phyloP scores from a whole-genome alignment of 441 rosid genomes.

The Adansonia gregorii region DNA sequence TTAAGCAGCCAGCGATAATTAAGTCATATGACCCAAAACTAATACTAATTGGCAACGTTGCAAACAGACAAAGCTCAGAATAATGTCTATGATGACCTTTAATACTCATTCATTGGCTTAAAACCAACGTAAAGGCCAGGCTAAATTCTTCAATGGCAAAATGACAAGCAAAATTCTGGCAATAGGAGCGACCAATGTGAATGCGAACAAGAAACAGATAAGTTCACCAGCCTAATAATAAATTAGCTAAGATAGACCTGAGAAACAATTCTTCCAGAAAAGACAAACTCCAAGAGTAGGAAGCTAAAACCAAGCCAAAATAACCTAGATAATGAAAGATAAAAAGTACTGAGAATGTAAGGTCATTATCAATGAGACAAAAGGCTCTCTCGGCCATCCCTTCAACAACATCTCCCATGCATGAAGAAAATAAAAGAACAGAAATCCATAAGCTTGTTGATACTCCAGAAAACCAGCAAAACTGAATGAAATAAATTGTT shows the following conservation, averaged over 20 bases:
- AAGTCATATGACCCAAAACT: background rate
- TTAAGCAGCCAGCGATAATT: background rate
- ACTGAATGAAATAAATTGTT: slow-evolving; percentile 24
- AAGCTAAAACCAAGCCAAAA: slow-evolving; percentile 18
- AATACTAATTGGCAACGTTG: background rate
- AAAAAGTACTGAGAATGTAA: background rate
- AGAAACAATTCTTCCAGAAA: slow-evolving; percentile 18
- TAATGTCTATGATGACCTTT: background rate
- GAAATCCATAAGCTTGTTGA: slow-evolving; percentile 12
- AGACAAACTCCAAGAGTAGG: background rate
- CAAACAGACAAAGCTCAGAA: background rate
- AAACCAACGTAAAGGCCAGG: background rate
- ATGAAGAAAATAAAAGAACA: slow-evolving; percentile 19
- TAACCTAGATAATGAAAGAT: slow-evolving; percentile 18
- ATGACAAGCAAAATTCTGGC: background rate
- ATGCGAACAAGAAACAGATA: background rate
- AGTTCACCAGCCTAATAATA: slow-evolving; percentile 1
- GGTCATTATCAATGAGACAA: slow-evolving; percentile 6
- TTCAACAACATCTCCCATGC: background rate
- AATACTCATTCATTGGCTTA: background rate
- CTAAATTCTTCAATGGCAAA: background rate
- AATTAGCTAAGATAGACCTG: background rate
- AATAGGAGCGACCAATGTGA: background rate
- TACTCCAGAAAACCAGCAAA: slow-evolving; percentile 22
- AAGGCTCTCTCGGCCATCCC: slow-evolving; percentile 11